Percentiles rank a stretch among this genome's conserved stretches.
Evolutionary conservation across 2,329 filamentous ascomycete genomes (phyloP).

Genomic region (Alternaria incomplexa): DNA sequence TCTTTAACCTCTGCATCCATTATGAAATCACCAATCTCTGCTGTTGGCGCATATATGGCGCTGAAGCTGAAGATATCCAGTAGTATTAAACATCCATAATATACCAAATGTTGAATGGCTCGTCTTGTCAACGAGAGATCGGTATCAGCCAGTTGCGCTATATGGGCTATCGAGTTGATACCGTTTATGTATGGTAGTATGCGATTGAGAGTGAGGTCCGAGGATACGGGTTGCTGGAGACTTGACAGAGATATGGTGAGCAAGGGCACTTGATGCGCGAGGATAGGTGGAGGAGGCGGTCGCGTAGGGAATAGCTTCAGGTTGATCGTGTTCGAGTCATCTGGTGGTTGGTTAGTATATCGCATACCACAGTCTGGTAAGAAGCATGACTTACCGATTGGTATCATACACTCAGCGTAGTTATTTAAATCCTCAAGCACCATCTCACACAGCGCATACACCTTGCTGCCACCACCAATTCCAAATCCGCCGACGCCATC

Average conservation of each 20-base stretch:
- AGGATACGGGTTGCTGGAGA: slow-evolving; percentile 60
- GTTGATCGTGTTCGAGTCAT: slow-evolving; percentile 93
- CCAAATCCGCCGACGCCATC: slow-evolving; percentile 31
- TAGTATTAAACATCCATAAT: slow-evolving; percentile 88
- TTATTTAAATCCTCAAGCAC: slow-evolving; percentile 93
- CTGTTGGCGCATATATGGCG: slow-evolving; percentile 85
- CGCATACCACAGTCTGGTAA: no score
- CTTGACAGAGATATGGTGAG: slow-evolving; percentile 59
- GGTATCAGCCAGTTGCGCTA: slow-evolving; percentile 83
- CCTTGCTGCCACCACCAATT: slow-evolving; percentile 53
- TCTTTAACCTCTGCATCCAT: slow-evolving; percentile 78
- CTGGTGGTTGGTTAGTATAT: slow-evolving; percentile 52
- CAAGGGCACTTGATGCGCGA: slow-evolving; percentile 90
- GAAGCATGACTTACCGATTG: slow-evolving; percentile 70
- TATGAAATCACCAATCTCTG: slow-evolving; percentile 79
- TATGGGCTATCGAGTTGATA: slow-evolving; percentile 84
- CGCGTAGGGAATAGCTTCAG: slow-evolving; percentile 93
- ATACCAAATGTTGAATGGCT: slow-evolving; percentile 86
- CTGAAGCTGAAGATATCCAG: slow-evolving; percentile 95
- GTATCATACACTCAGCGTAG: slow-evolving; percentile 98
- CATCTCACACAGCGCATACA: slow-evolving; percentile 78
- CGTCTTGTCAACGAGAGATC: slow-evolving; percentile 85
- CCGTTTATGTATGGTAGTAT: slow-evolving; percentile 90
- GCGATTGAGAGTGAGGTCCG: slow-evolving; percentile 75
- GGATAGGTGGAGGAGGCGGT: slow-evolving; percentile 75